Percentiles rank a stretch among this genome's conserved stretches.
Conservation (phyloP, 176 grass and related monocot species). For the Metroxylon sagu region DNA sequence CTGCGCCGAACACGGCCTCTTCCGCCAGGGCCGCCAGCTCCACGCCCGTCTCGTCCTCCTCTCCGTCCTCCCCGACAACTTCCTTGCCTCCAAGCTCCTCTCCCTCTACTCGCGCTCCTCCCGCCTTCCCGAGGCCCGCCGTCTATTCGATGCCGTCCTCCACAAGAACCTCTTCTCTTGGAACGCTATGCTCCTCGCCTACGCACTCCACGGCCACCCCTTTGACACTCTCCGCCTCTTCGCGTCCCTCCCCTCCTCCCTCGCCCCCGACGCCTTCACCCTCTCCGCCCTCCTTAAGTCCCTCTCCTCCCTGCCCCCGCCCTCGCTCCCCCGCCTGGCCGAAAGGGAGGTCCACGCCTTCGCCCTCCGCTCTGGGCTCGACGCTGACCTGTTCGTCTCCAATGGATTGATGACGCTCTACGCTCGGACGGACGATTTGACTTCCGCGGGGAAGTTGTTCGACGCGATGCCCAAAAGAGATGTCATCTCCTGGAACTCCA, state of each 20-base stretch:
- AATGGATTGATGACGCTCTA: conserved; percentile 50
- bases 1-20: conserved; percentile 34
- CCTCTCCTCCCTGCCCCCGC: conserved; percentile 22
- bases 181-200: conserved; percentile 64
- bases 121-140: conserved; percentile 35
- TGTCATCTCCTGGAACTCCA: conserved; percentile 55
- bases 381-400: conserved; percentile 40
- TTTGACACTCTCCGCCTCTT: conserved; percentile 35
- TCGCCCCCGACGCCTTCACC: conserved; percentile 44
- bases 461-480: conserved; percentile 41
- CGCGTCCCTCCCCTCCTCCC: conserved; percentile 19
- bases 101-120: conserved; percentile 48
- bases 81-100: conserved; percentile 67
- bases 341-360: conserved; percentile 35
- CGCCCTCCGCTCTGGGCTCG: conserved; percentile 25
- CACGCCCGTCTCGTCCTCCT: conserved; percentile 37
- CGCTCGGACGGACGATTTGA: conserved; percentile 17
- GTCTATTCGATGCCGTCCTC: conserved; percentile 53
- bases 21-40: conserved; percentile 38
- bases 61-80: conserved; percentile 47
- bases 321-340: conserved; percentile 12
- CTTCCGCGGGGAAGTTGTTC: conserved; percentile 32
- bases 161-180: conserved; percentile 50
- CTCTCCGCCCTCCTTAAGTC: conserved; percentile 59
- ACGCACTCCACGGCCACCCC: conserved; percentile 44